Evolutionary conservation across 306 rosid genomes (phyloP).

Genomic region (Pyrus communis): DNA sequence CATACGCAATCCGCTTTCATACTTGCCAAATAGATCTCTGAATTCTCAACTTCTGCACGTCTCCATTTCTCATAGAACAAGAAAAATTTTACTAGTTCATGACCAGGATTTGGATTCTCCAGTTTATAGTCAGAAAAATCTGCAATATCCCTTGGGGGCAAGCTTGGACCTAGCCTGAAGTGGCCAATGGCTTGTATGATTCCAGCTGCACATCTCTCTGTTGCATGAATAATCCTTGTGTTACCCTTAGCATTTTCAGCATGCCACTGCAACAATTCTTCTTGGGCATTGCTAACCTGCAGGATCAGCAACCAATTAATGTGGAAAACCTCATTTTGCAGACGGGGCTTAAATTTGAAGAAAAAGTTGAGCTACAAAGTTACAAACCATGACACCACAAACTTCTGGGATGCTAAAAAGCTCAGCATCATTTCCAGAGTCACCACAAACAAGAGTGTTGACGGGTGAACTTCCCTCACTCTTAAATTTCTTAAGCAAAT

Average conservation of each 20-base stretch:
- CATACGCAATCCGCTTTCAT: slow-evolving; percentile 54
- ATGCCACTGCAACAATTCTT: slow-evolving; percentile 88
- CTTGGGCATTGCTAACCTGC: slow-evolving; percentile 97
- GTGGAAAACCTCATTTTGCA: slow-evolving; percentile 5
- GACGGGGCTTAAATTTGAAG: slow-evolving; percentile 3
- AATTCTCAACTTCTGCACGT: slow-evolving; percentile 69
- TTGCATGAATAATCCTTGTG: slow-evolving; percentile 78
- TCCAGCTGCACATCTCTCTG: slow-evolving; percentile 94
- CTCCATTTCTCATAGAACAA: slow-evolving; percentile 77
- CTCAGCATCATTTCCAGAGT: slow-evolving; percentile 98
- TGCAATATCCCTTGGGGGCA: slow-evolving; percentile 64
- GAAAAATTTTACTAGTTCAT: slow-evolving; percentile 49
- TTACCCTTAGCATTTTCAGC: slow-evolving; percentile 74
- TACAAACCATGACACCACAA: slow-evolving; percentile 87
- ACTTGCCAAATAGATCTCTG: slow-evolving; percentile 41
- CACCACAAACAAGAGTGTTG: slow-evolving; percentile 91
- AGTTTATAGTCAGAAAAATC: slow-evolving; percentile 26
- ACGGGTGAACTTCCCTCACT: slow-evolving; percentile 55
- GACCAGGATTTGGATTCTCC: slow-evolving; percentile 37
- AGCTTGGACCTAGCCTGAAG: slow-evolving; percentile 63
- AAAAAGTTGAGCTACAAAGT: slow-evolving; percentile 36
- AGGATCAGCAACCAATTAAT: slow-evolving; percentile 12
- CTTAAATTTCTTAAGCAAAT: slow-evolving; percentile 72
- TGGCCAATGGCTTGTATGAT: slow-evolving; percentile 91
- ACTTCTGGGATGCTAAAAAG: slow-evolving; percentile 88